These are phyloP conservation scores for Moricandia moricandioides DNA, from an alignment of 345 rosid species.

Conservation along the genomic window DNA sequence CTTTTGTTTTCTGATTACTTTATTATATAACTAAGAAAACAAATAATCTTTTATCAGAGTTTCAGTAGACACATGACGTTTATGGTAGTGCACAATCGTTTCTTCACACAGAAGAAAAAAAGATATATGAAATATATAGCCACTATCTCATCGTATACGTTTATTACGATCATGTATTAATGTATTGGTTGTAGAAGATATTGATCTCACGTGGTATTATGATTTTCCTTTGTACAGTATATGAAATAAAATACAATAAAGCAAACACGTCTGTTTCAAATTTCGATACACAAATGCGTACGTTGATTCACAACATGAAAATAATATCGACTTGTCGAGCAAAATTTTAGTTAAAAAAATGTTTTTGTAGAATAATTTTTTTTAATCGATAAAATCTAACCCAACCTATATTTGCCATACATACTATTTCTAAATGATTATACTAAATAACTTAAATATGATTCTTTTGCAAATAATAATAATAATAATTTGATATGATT, in stretches of 20 bases:
- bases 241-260: neutral
- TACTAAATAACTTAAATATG: too few species aligned
- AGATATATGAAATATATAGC: neutral
- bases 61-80: neutral
- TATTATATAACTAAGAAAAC: neutral
- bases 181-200: slow-evolving; percentile 11
- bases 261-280: neutral
- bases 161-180: neutral
- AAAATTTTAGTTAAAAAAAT: neutral
- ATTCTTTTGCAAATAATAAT: too few species aligned
- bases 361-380: neutral
- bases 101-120: neutral
- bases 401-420: neutral
- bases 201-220: slow-evolving; percentile 3
- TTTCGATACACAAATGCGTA: neutral
- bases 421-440: neutral
- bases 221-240: neutral
- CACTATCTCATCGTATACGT: neutral
- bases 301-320: too few species aligned
- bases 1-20: neutral
- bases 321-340: neutral
- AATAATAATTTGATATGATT: neutral
- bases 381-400: neutral
- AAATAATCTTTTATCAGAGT: neutral
- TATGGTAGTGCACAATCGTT: neutral